These are phyloP conservation scores for Zangia roseola DNA, from an alignment of 768 basidiomycete genomes.

Conservation along the genomic window DNA sequence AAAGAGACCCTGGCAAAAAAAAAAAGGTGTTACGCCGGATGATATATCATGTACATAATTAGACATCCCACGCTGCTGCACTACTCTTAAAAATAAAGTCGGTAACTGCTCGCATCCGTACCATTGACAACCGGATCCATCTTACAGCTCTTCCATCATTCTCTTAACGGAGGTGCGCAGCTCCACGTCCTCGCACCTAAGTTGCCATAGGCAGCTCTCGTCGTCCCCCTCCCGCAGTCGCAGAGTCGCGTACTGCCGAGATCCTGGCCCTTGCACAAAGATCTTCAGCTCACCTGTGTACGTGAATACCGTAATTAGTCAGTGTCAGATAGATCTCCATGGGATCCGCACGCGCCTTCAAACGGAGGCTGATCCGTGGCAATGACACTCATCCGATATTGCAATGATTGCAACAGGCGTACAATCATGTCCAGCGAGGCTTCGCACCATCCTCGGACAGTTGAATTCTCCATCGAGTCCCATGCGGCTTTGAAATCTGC, in stretches of 20 bases:
- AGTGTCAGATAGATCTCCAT: background rate
- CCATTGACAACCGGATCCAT: too few relatives aligned
- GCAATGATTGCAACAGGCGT: constrained; percentile 50
- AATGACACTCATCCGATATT: constrained; percentile 47
- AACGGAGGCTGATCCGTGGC: constrained; percentile 57
- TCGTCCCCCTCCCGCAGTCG: constrained; percentile 65
- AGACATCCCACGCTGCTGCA: background rate
- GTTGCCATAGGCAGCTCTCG: constrained; percentile 69
- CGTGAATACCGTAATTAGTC: constrained; percentile 1
- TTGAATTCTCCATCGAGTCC: constrained; percentile 47
- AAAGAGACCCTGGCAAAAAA: constrained; percentile 15
- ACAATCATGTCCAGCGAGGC: constrained; percentile 52
- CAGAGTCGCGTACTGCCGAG: constrained; percentile 37
- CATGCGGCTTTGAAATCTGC: constrained; percentile 57
- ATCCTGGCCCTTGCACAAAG: constrained; percentile 35
- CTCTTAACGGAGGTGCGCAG: constrained; percentile 47
- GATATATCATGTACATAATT: background rate
- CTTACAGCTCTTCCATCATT: constrained; percentile 31
- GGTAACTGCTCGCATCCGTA: background rate
- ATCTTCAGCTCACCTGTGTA: constrained; percentile 75
- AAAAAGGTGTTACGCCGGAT: too few relatives aligned
- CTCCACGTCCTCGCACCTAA: constrained; percentile 51
- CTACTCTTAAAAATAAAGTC: too few relatives aligned
- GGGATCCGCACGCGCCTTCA: constrained; percentile 42
- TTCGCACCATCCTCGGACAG: constrained; percentile 70